phyloP scores from a whole-genome alignment of 129 eudicot species.

The Mikania micrantha region DNA sequence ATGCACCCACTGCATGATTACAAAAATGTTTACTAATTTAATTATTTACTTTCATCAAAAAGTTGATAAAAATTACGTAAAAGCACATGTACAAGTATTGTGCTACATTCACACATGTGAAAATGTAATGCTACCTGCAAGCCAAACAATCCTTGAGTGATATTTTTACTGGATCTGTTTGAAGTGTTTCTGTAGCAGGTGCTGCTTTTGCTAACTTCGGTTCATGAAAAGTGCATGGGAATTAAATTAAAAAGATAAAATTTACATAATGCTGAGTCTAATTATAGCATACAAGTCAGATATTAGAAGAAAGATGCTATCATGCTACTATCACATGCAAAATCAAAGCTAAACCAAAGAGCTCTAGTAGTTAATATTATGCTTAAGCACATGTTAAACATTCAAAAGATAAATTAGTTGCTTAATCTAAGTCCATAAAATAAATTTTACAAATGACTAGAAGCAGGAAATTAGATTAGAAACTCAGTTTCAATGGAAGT shows the following conservation, averaged over 20 bases:
- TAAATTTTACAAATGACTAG: neutral
- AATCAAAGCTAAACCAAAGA: neutral
- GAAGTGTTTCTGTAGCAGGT: conserved; percentile 32
- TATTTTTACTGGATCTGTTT: conserved; percentile 76
- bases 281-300: neutral
- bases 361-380: too few relatives aligned
- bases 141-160: conserved; percentile 98
- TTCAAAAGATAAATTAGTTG: neutral
- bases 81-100: neutral
- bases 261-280: neutral
- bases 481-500: neutral
- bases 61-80: neutral
- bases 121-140: conserved; percentile 55
- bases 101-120: neutral
- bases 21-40: conserved; percentile 6
- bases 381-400: neutral
- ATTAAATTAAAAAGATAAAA: neutral
- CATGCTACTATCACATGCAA: neutral
- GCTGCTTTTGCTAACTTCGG: conserved; percentile 38
- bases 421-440: neutral
- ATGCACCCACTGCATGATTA: conserved; percentile 85
- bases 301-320: too few relatives aligned
- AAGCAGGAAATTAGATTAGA: neutral
- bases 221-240: conserved; percentile 1
- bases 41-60: neutral